Percentiles rank a stretch among this genome's conserved stretches.
phyloP scores from a whole-genome alignment of 805 yeast genomes.

The Candida arabinofermentans region DNA sequence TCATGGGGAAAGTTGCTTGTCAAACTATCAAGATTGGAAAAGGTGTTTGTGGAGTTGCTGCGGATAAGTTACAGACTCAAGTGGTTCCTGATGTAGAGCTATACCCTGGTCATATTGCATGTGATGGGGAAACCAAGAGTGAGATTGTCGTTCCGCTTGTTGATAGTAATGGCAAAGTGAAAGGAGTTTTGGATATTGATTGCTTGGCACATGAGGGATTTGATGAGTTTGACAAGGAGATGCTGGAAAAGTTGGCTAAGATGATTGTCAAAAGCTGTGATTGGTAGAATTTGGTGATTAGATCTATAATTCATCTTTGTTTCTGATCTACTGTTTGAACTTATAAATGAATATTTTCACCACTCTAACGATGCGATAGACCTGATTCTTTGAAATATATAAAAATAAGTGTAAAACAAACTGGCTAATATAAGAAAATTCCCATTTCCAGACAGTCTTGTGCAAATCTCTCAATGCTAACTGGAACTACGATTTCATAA shows the following conservation, averaged over 20 bases:
- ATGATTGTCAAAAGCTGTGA: slow-evolving; percentile 51
- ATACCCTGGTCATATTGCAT: slow-evolving; percentile 93
- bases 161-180: slow-evolving; percentile 33
- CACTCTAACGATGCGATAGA: no score
- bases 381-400: no score
- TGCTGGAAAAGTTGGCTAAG: slow-evolving; percentile 56
- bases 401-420: no score
- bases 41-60: slow-evolving; percentile 94
- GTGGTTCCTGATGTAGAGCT: slow-evolving; percentile 71
- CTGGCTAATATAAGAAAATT: no score
- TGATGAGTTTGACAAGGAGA: slow-evolving; percentile 53
- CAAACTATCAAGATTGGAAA: slow-evolving; percentile 71
- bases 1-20: slow-evolving; percentile 96
- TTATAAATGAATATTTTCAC: no score
- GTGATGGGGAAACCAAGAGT: slow-evolving; percentile 92
- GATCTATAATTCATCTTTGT: neutral
- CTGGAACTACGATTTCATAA: no score
- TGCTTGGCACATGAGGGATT: slow-evolving; percentile 66
- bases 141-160: slow-evolving; percentile 87
- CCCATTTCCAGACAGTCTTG: no score
- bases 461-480: no score
- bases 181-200: slow-evolving; percentile 87
- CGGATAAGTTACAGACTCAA: slow-evolving; percentile 54
- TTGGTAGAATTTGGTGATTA: no score
- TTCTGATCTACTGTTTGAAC: no score